Conservation (phyloP, 2,329 filamentous ascomycete genomes). For the Aspergillus sp. region DNA sequence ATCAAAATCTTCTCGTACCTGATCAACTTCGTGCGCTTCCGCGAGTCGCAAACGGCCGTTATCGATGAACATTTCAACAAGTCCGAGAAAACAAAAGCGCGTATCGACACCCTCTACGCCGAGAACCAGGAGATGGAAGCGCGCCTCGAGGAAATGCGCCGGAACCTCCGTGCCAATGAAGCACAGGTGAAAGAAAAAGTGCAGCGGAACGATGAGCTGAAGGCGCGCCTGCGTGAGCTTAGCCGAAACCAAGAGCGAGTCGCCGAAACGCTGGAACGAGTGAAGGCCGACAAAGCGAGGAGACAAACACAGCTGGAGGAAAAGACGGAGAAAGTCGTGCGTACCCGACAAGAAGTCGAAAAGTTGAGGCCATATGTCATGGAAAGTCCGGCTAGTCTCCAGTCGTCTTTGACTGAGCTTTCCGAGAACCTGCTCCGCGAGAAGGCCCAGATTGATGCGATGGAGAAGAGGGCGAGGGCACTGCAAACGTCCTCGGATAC, state of each 20-base stretch:
- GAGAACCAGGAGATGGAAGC: constrained; percentile 86
- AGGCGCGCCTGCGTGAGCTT: constrained; percentile 75
- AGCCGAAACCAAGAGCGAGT: constrained; percentile 79
- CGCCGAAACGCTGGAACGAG: constrained; percentile 75
- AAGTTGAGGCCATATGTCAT: constrained; percentile 91
- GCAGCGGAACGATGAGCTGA: constrained; percentile 80
- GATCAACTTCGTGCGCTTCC: constrained; percentile 98
- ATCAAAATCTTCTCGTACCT: constrained; percentile 96
- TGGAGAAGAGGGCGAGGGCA: constrained; percentile 83
- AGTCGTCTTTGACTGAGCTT: constrained; percentile 77
- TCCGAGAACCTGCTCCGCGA: constrained; percentile 74
- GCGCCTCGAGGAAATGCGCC: constrained; percentile 75
- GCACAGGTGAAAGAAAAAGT: constrained; percentile 79
- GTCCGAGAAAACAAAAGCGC: constrained; percentile 76
- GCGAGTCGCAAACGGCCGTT: constrained; percentile 82
- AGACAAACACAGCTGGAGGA: constrained; percentile 61
- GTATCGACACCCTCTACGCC: constrained; percentile 79
- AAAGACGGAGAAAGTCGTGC: constrained; percentile 53
- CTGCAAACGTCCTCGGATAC: constrained; percentile 90
- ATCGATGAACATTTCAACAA: constrained; percentile 96
- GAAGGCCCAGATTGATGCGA: constrained; percentile 78
- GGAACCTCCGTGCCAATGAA: constrained; percentile 77
- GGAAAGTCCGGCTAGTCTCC: constrained; percentile 79
- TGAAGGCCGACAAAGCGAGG: constrained; percentile 74
- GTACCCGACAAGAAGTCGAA: constrained; percentile 76